Evolutionary conservation across 768 basidiomycete species (phyloP), one percentile per base, ranked within the genome.

Genomic region (Boletus fagicola): DNA sequence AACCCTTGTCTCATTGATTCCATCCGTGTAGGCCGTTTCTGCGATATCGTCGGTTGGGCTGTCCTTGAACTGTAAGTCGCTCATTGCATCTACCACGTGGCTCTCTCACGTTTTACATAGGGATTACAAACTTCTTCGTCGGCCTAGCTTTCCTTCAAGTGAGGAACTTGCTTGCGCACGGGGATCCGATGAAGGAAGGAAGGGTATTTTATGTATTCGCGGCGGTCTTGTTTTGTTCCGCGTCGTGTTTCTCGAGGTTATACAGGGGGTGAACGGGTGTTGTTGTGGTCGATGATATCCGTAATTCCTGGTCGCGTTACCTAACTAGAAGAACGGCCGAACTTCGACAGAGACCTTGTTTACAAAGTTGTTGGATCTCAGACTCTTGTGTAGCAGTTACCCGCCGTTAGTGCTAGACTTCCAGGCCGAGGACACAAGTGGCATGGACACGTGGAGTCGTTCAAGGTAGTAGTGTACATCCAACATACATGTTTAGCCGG

Each of bases 201-300:
- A 80, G 88, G 46, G 85, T 97, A 3, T 98, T 98, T 69, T 95
- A 88, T 64, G 74, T 95, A 6, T 98, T 96, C 66, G 87, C 84
- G 2, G 77, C 66, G 0, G 64, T 87, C 13, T 75, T 95, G 49
- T 54, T 72, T 16, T 62, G 61, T 40, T 63, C 68, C 5, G 51
- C 65, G 3, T 40, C n/a, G 40, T 58, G 45, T 47, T 73, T 72
- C 59, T 60, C 56, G 49, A 69, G 51, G 48, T 35, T 73, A 10
- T 72, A 72, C 51, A 62, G 52, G 48, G 63, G 58, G 38, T 72
- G 60, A 66, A 24, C 9, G 2, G 9, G 28, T 26, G 49, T 22
- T 53, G 28, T 26, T 26, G n/a, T n/a, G n/a, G n/a, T n/a, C n/a
- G n/a, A n/a, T 33, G 33, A 33, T 13, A 8, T 33, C 31, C 2